phyloP scores from a whole-genome alignment of 2,329 filamentous ascomycete species.

The Calonectria pteridis region DNA sequence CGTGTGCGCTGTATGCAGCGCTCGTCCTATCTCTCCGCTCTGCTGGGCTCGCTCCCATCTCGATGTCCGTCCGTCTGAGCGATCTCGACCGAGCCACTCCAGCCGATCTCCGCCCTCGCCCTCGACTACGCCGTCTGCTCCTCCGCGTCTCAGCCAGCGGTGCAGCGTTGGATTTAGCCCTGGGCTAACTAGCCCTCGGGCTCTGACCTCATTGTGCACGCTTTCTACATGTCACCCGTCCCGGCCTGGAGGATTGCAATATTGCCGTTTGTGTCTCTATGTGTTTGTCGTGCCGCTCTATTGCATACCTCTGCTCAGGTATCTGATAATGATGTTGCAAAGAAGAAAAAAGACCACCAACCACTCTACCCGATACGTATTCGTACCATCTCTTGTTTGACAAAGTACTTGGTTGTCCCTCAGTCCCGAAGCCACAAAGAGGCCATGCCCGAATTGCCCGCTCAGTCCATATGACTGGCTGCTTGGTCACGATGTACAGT shows the following conservation, averaged over 20 bases:
- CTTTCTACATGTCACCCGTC: not conserved
- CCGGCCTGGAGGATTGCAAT: slow-evolving; percentile 9
- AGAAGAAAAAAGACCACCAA: not conserved
- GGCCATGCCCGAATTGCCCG: not conserved
- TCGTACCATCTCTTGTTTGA: not conserved
- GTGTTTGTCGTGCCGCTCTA: not conserved
- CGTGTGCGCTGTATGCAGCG: not conserved
- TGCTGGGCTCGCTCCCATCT: slow-evolving; percentile 2
- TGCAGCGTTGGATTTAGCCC: slow-evolving; percentile 19
- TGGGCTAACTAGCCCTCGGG: not conserved
- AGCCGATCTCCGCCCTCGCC: slow-evolving; percentile 5
- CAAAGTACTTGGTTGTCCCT: not conserved
- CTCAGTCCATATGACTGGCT: slow-evolving; percentile 16
- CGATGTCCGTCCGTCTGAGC: slow-evolving; percentile 10
- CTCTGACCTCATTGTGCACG: not conserved
- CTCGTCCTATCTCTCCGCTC: not conserved
- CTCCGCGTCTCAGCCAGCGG: slow-evolving; percentile 14
- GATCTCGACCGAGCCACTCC: slow-evolving; percentile 1
- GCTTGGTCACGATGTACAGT: not conserved
- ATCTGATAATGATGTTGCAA: not conserved
- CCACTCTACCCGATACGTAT: not conserved
- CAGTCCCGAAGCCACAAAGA: not conserved
- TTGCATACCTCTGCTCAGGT: not conserved
- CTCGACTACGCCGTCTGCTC: slow-evolving; percentile 4
- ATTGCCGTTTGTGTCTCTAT: not conserved